Conservation (phyloP, 2,329 filamentous ascomycete species). For the Aschersonia sp. region DNA sequence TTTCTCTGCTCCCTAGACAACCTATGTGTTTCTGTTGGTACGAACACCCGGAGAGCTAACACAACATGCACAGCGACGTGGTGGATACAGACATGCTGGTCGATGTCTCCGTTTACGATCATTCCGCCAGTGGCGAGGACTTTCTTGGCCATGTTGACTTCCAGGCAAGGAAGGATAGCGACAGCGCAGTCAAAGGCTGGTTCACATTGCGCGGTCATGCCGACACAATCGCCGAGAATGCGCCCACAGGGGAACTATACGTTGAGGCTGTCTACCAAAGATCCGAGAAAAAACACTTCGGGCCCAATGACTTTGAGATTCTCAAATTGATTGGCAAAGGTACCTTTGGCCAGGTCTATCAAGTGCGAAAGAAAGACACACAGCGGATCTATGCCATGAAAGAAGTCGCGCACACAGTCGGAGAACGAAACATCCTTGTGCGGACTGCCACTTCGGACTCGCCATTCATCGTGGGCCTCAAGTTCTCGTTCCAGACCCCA, state of each 20-base stretch:
- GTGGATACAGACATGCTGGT: conserved; percentile 82
- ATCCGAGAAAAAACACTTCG: conserved; percentile 79
- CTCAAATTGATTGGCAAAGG: conserved; percentile 94
- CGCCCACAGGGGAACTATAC: conserved; percentile 75
- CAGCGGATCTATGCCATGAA: conserved; percentile 98
- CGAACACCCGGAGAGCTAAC: neutral
- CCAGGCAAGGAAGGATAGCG: conserved; percentile 49
- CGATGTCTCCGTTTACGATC: conserved; percentile 88
- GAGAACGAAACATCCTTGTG: conserved; percentile 92
- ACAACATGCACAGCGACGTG: conserved; percentile 57
- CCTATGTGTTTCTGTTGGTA: neutral
- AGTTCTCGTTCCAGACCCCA: conserved; percentile 96
- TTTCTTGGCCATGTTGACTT: conserved; percentile 87
- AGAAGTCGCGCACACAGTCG: conserved; percentile 92
- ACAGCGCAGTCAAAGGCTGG: conserved; percentile 69
- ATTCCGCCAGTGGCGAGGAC: conserved; percentile 62
- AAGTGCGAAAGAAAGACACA: conserved; percentile 94
- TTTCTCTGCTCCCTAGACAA: neutral
- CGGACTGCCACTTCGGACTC: conserved; percentile 92
- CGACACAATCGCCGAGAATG: conserved; percentile 56
- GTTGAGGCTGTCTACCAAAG: conserved; percentile 77
- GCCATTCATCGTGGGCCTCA: conserved; percentile 92
- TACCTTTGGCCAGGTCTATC: conserved; percentile 96
- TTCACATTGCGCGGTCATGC: conserved; percentile 64
- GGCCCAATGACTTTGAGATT: conserved; percentile 91